phyloP scores from a whole-genome alignment of 305 asterid genomes.

The Rubia peregrina region DNA sequence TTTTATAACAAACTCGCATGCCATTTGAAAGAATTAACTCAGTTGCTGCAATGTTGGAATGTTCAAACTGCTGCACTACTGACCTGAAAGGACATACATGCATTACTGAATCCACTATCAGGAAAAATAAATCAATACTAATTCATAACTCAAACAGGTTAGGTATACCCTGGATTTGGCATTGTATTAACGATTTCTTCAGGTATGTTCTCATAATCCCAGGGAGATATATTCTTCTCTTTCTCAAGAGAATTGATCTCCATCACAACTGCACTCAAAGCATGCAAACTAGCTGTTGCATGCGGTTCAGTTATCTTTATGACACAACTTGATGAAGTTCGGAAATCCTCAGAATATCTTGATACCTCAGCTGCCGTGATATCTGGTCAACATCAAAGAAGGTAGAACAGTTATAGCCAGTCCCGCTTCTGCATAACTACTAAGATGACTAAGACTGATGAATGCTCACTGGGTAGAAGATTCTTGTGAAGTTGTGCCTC shows the following conservation, averaged over 20 bases:
- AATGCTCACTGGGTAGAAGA: constrained; percentile 77
- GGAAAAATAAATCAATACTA: not conserved
- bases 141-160: constrained; percentile 3
- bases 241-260: constrained; percentile 65
- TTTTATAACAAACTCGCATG: constrained; percentile 90
- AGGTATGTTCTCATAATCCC: constrained; percentile 86
- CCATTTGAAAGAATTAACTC: constrained; percentile 88
- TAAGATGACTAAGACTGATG: constrained; percentile 1
- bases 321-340: constrained; percentile 66
- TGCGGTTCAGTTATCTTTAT: constrained; percentile 91
- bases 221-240: constrained; percentile 48
- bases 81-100: constrained; percentile 38
- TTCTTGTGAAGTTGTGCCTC: constrained; percentile 93
- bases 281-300: constrained; percentile 64
- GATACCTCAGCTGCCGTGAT: constrained; percentile 80
- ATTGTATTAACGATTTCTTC: constrained; percentile 65
- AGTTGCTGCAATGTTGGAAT: constrained; percentile 57
- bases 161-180: constrained; percentile 79
- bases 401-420: constrained; percentile 10
- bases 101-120: constrained; percentile 4
- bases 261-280: constrained; percentile 51
- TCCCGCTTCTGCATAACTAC: constrained; percentile 7
- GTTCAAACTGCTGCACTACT: constrained; percentile 58
- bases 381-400: constrained; percentile 36
- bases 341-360: constrained; percentile 62